phyloP scores from a whole-genome alignment of 179 eudicot species.

The Amaranthus tricolor region DNA sequence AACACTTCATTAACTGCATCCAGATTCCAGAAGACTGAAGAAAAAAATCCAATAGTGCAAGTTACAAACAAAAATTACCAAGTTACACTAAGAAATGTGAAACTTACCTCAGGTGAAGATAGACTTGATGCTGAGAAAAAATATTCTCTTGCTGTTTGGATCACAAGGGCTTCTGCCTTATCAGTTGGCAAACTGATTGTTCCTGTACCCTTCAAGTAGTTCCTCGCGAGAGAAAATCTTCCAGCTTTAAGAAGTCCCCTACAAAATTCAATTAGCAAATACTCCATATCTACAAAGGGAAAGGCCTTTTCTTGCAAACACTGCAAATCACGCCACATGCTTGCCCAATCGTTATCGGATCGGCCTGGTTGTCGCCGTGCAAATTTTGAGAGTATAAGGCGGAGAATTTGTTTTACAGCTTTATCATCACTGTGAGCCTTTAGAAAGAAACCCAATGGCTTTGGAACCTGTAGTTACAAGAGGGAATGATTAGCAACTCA shows the following conservation, averaged over 20 bases:
- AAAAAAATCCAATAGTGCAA: neutral
- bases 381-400: conserved; percentile 91
- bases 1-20: neutral
- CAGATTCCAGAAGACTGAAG: conserved; percentile 3
- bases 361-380: conserved; percentile 74
- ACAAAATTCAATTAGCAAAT: conserved; percentile 85
- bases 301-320: conserved; percentile 90
- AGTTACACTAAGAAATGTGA: neutral
- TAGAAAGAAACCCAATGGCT: conserved; percentile 66
- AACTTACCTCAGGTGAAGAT: conserved; percentile 75
- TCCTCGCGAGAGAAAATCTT: conserved; percentile 93
- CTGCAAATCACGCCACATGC: conserved; percentile 91
- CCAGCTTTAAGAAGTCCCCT: conserved; percentile 98
- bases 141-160: conserved; percentile 96
- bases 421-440: conserved; percentile 74
- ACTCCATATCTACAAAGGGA: conserved; percentile 84
- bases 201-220: conserved; percentile 82
- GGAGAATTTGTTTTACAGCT: conserved; percentile 92
- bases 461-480: conserved; percentile 69
- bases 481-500: neutral
- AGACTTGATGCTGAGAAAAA: conserved; percentile 97
- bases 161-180: conserved; percentile 91
- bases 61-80: neutral
- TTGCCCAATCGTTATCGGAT: conserved; percentile 93
- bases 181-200: conserved; percentile 76